phyloP scores from a whole-genome alignment of 2,329 filamentous ascomycete genomes.

The Pyrenophora teres region DNA sequence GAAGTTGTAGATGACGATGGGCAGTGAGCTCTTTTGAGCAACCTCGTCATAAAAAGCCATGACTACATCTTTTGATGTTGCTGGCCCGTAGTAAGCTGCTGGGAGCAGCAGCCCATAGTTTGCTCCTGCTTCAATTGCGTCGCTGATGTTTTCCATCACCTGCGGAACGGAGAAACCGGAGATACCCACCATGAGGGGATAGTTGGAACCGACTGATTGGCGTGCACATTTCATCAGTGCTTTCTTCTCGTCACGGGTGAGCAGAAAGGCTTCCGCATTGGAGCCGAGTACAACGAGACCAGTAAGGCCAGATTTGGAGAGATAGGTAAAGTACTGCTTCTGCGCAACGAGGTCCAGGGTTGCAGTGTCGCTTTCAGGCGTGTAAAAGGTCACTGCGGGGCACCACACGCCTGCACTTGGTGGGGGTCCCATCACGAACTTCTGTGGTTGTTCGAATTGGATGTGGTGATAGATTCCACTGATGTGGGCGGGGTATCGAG shows the following conservation, averaged over 20 bases:
- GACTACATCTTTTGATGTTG: constrained; percentile 50
- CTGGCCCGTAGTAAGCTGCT: constrained; percentile 53
- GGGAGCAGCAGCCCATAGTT: constrained; percentile 53
- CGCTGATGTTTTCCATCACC: constrained; percentile 50
- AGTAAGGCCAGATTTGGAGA: constrained; percentile 49
- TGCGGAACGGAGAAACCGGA: constrained; percentile 52
- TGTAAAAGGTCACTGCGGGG: constrained; percentile 54
- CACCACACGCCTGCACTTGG: constrained; percentile 38
- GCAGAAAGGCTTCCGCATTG: constrained; percentile 54
- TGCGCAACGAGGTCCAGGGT: constrained; percentile 50
- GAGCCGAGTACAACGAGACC: constrained; percentile 55
- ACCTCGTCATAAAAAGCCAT: constrained; percentile 53
- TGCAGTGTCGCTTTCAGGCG: constrained; percentile 42
- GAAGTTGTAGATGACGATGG: constrained; percentile 75
- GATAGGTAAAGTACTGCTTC: constrained; percentile 52
- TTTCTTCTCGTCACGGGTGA: constrained; percentile 51
- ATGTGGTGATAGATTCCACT: not conserved
- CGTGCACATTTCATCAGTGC: constrained; percentile 48
- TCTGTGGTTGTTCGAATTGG: not conserved
- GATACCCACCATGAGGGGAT: constrained; percentile 53
- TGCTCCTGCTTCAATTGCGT: constrained; percentile 50
- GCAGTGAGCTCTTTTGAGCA: constrained; percentile 63
- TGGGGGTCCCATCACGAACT: constrained; percentile 16
- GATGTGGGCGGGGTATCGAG: not conserved
- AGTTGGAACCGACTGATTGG: constrained; percentile 49